Base-by-base conservation (phyloP, 495 filamentous ascomycete genomes). In the Bathelium albidoporum region DNA sequence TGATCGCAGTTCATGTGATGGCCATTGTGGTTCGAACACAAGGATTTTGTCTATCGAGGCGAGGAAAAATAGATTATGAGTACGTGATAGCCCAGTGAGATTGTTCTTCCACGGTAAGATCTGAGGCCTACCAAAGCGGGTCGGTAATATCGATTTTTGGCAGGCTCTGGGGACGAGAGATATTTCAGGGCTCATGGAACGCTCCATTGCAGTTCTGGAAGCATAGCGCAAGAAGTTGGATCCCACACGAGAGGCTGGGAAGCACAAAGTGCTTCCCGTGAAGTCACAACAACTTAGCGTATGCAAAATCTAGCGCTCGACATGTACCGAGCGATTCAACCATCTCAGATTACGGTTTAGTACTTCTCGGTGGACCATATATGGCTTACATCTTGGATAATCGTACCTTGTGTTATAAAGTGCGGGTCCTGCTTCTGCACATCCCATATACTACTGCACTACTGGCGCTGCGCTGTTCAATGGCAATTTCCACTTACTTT, bases 11-110 rank as follows among this genome's bases (percentile, higher is more conserved):
- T 70, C 72, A 68, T 92, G 87, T 4, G 82, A 78, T 9, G 87
- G 82, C 62, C 83, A 88, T 26, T 73, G 75, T 0, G 93, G 93
- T 39, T 82, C 76, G 74, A 85, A 94, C 61, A 95, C 82, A 66
- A 90, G 81, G 10, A 98, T 87, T 49, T 83, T 75, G 45, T 85
- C 80, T 29, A 75, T 71, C 66, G 86, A 88, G n/a, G 90, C 93
- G 10, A 86, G 80, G 69, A 96, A 93, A 61, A 90, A 86, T 32
- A 95, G 78, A 64, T 88, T 87, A 22, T 79, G 77, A 28, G 76
- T 73, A 59, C 84, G 82, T 4, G 83, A 86, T 7, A 83, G 72
- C 18, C 78, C 83, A 61, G 77, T 79, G 81, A 82, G 53, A 39
- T 60, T 49, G 52, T 34, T 58, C 58, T 55, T 55, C 49, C 49